Evolutionary conservation across 2,329 filamentous ascomycete genomes (phyloP).

Genomic region (Plectosphaerella cucumerina): DNA sequence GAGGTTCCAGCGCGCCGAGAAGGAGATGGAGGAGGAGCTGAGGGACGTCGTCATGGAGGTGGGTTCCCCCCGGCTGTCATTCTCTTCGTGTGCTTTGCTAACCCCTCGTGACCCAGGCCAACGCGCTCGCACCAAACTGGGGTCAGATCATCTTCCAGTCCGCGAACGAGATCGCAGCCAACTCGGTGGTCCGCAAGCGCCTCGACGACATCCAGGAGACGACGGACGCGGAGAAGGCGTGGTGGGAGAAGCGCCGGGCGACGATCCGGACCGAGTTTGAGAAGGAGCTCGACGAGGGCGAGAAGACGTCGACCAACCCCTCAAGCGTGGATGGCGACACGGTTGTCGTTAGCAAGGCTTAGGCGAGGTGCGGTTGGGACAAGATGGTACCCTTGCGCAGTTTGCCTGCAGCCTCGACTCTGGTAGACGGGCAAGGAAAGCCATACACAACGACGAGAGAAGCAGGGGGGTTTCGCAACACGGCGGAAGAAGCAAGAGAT

Average conservation of each 20-base stretch:
- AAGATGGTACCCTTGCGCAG: too few relatives aligned
- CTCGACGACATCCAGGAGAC: conserved; percentile 72
- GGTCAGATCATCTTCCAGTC: conserved; percentile 95
- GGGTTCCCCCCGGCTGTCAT: conserved; percentile 24
- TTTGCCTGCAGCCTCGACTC: too few relatives aligned
- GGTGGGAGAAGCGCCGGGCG: conserved; percentile 84
- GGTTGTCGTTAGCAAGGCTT: conserved; percentile 63
- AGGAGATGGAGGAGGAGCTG: conserved; percentile 95
- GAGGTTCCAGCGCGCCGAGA: conserved; percentile 85
- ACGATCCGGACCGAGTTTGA: conserved; percentile 74
- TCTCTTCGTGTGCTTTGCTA: neutral
- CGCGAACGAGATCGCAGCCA: conserved; percentile 91
- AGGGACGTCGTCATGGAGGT: conserved; percentile 93
- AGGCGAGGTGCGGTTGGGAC: neutral
- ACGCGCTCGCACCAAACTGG: conserved; percentile 84
- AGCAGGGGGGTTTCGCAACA: too few relatives aligned
- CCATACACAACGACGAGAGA: too few relatives aligned
- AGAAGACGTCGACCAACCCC: conserved; percentile 36
- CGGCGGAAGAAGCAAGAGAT: too few relatives aligned
- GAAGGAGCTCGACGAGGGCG: conserved; percentile 73
- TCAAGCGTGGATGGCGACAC: conserved; percentile 70
- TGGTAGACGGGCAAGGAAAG: too few relatives aligned
- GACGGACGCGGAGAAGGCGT: conserved; percentile 70
- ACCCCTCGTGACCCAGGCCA: conserved; percentile 58
- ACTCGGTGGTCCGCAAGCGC: conserved; percentile 69